Percentiles rank a stretch among this genome's conserved stretches.
phyloP scores from a whole-genome alignment of 1,139 yeast species.

The Hansenula anomala region DNA sequence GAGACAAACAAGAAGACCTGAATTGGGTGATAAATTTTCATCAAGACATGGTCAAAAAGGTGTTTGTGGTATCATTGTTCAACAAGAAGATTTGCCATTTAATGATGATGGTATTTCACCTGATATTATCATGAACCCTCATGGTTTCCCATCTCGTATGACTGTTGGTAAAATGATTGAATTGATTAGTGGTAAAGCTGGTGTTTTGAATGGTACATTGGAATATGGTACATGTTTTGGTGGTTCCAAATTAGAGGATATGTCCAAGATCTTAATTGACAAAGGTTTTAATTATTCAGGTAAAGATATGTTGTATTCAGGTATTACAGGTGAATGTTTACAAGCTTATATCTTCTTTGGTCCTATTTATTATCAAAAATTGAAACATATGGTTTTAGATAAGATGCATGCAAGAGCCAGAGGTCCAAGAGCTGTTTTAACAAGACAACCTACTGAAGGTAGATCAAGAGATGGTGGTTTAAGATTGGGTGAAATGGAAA shows the following conservation, averaged over 20 bases:
- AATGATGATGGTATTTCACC: constrained; percentile 88
- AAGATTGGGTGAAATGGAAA: constrained; percentile 98
- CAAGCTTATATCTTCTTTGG: constrained; percentile 98
- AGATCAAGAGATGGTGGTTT: constrained; percentile 99
- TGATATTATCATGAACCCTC: constrained; percentile 97
- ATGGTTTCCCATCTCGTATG: constrained; percentile 99
- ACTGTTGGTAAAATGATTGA: constrained; percentile 99
- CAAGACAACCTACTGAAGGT: constrained; percentile 99
- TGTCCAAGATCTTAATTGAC: constrained; percentile 89
- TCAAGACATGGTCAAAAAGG: constrained; percentile 99
- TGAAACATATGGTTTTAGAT: constrained; percentile 98
- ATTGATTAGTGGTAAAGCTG: constrained; percentile 94
- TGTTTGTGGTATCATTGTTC: constrained; percentile 96
- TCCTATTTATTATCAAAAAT: constrained; percentile 94
- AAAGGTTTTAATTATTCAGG: constrained; percentile 95
- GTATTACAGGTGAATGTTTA: constrained; percentile 94
- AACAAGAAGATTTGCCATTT: constrained; percentile 95
- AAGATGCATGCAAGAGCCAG: constrained; percentile 99
- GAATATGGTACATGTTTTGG: constrained; percentile 99
- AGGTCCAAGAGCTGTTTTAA: constrained; percentile 97
- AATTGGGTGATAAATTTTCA: constrained; percentile 94
- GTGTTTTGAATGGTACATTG: constrained; percentile 84
- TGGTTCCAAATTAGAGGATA: constrained; percentile 90
- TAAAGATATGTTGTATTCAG: constrained; percentile 96
- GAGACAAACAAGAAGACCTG: constrained; percentile 97